A percentile compares a stretch with the other conserved stretches of the same genome.
phyloP scores from a whole-genome alignment of 768 basidiomycete species.

The Tricholoma saponaceum region DNA sequence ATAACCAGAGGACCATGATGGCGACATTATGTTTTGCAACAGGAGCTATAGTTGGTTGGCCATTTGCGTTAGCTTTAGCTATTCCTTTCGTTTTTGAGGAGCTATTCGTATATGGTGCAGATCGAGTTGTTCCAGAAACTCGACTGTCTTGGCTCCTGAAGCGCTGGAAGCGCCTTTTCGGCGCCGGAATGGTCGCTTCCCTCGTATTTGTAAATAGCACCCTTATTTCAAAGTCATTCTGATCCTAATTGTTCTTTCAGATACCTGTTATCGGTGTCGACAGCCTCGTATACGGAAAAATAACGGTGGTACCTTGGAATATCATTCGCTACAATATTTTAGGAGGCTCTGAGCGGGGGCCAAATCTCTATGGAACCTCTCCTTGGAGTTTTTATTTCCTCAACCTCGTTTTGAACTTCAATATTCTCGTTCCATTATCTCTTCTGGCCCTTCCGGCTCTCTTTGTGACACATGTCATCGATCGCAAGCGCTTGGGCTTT shows the following conservation, averaged over 20 bases:
- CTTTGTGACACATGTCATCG: constrained; percentile 65
- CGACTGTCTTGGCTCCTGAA: constrained; percentile 51
- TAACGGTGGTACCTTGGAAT: constrained; percentile 85
- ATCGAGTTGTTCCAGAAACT: constrained; percentile 47
- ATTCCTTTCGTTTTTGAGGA: constrained; percentile 92
- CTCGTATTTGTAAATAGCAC: constrained; percentile 56
- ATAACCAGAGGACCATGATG: constrained; percentile 53
- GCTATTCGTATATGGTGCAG: constrained; percentile 71
- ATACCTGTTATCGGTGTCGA: constrained; percentile 82
- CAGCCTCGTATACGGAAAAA: constrained; percentile 79
- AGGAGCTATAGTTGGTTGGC: constrained; percentile 94
- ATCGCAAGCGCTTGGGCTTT: constrained; percentile 71
- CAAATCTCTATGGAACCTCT: constrained; percentile 91
- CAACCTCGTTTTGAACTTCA: constrained; percentile 94
- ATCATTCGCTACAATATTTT: constrained; percentile 94
- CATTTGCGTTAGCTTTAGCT: constrained; percentile 84
- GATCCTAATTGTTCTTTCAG: constrained; percentile 35
- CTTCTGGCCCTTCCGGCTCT: constrained; percentile 78
- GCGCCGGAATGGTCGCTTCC: constrained; percentile 49
- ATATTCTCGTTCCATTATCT: constrained; percentile 77
- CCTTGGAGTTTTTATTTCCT: constrained; percentile 83
- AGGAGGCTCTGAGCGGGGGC: constrained; percentile 71
- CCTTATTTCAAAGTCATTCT: neutral
- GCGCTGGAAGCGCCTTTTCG: constrained; percentile 56
- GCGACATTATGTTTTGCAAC: constrained; percentile 71